Percentiles rank a stretch among this genome's conserved stretches.
These are phyloP conservation scores for Aschersonia sp. DNA, from an alignment of 2,329 filamentous ascomycete species.

Conservation along the genomic window DNA sequence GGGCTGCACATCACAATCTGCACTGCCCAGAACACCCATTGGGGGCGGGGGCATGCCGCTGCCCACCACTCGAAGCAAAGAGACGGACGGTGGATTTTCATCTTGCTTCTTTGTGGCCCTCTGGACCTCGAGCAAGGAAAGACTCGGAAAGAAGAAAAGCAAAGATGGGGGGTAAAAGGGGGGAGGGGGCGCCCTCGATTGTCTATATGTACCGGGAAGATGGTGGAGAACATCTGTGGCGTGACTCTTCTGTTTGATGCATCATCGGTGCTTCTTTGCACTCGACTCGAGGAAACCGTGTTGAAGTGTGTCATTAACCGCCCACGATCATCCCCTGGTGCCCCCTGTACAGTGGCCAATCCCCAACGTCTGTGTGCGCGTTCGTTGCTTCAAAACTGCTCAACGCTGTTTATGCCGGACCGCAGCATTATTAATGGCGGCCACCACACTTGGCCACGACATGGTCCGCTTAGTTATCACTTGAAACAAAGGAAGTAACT, in stretches of 20 bases:
- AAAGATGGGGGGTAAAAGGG: too few species aligned
- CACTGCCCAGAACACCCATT: background rate
- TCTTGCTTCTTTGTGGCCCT: background rate
- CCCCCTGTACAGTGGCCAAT: background rate
- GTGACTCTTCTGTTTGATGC: background rate
- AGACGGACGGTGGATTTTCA: background rate
- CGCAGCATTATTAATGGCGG: background rate
- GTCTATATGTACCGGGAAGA: background rate
- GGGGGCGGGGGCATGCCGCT: background rate
- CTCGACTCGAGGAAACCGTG: background rate
- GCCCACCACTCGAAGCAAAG: background rate
- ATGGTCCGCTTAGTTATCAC: background rate
- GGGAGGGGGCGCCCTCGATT: background rate
- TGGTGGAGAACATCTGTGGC: background rate
- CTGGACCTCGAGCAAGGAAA: too few species aligned
- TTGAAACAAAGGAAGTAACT: background rate
- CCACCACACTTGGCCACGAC: background rate
- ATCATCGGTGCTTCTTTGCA: background rate
- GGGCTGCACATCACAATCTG: background rate
- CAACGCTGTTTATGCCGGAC: background rate
- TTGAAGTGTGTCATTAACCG: background rate
- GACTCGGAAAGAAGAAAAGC: too few species aligned
- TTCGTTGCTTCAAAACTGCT: background rate
- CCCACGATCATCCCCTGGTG: background rate
- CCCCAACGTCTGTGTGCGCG: background rate